A percentile compares a stretch with the other conserved stretches of the same genome.
Conservation (phyloP, 2,329 filamentous ascomycete genomes). For the Fusarium nurragi region DNA sequence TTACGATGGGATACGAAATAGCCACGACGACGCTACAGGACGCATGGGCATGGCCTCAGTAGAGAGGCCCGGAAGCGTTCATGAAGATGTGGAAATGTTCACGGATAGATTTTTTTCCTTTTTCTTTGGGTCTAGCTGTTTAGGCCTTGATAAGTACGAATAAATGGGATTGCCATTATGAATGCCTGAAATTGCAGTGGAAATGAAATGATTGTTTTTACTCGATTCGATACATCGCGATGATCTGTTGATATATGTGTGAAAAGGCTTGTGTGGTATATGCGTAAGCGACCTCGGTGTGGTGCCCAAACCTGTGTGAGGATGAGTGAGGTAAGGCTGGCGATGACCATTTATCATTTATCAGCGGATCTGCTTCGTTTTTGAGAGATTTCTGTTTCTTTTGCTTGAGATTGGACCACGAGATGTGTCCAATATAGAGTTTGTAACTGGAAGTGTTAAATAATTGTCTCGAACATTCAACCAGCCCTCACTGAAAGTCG, state of each 20-base stretch:
- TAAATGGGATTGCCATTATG: constrained; percentile 26
- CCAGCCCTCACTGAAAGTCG: not conserved
- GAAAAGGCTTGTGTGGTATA: not conserved
- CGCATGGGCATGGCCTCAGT: constrained; percentile 45
- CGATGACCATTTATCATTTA: not conserved
- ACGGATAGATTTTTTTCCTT: constrained; percentile 50
- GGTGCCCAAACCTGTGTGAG: not conserved
- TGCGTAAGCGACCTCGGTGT: not conserved
- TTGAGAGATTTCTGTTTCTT: not conserved
- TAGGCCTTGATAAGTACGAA: constrained; percentile 43
- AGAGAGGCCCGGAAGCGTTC: constrained; percentile 44
- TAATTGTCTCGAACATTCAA: too few relatives aligned
- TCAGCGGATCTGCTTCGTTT: not conserved
- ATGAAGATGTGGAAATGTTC: constrained; percentile 47
- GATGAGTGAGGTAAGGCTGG: not conserved
- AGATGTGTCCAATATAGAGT: not conserved
- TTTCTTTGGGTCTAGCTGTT: constrained; percentile 40
- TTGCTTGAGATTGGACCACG: too few relatives aligned
- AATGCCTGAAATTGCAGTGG: not conserved
- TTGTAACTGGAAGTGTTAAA: not conserved
- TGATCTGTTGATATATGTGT: not conserved
- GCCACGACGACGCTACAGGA: constrained; percentile 44
- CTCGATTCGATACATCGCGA: not conserved
- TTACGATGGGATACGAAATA: constrained; percentile 33
- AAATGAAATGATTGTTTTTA: not conserved